Evolutionary conservation across 805 yeast genomes (phyloP), one percentile per base, ranked within the genome.

Genomic region (Candida loeiensis): DNA sequence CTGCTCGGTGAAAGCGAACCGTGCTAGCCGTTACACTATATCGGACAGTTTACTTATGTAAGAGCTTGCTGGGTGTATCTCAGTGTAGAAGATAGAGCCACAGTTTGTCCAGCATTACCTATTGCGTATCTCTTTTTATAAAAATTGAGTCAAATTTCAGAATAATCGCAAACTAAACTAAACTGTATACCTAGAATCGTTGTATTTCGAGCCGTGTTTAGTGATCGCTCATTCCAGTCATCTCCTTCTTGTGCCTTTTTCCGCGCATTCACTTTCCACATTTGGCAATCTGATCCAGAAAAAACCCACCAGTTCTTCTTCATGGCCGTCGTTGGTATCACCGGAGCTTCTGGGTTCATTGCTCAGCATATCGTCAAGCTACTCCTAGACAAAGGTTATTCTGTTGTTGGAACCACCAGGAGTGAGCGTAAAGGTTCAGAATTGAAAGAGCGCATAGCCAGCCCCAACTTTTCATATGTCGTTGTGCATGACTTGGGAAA

Each of bases 1-100:
- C 68, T 79, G 82, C 84, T 77, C 84, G 83, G 85, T 79, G 84
- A 80, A 79, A 79, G 84, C 83, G 83, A 77, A 76, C 82, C 82
- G 80, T 79, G 83, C 78, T 79, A 78, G 80, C 84, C 85, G 82
- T 78, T 79, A 79, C 84, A 79, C 85, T 76, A 79, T 74, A 79
- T 77, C 84, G 84, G 83, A 78, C 6, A n/a, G n/a, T n/a, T n/a
- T n/a, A n/a, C n/a, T n/a, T 26, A 26, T 8, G 7, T 26, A 8
- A 5, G 24, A 21, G 24, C n/a, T n/a, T n/a, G n/a, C n/a, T n/a
- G n/a, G n/a, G n/a, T n/a, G n/a, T n/a, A n/a, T n/a, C n/a, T n/a
- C n/a, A n/a, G n/a, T n/a, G n/a, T n/a, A n/a, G n/a, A n/a, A n/a
- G n/a, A n/a, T n/a, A n/a, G n/a, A n/a, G n/a, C n/a, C n/a, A n/a